Conservation (phyloP, 768 basidiomycete genomes). For the Candolleomyces efflorescens region DNA sequence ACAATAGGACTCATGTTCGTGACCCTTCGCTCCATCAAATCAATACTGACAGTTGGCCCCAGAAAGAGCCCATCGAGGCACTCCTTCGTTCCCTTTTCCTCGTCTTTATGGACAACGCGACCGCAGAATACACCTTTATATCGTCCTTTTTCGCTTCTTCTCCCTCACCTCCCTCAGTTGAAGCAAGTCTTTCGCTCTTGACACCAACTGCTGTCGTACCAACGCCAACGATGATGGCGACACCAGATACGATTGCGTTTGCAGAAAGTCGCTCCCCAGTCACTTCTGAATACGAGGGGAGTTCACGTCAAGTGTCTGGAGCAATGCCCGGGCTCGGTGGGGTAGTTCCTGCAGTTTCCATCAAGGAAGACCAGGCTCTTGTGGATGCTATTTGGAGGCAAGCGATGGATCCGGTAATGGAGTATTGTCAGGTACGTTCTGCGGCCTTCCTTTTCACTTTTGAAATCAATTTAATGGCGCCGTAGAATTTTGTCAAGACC, state of each 20-base stretch:
- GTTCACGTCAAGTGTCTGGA: constrained; percentile 24
- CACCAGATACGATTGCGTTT: constrained; percentile 39
- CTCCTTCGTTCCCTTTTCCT: constrained; percentile 81
- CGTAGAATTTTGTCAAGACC: constrained; percentile 63
- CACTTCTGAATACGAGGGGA: constrained; percentile 49
- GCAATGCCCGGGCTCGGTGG: constrained; percentile 31
- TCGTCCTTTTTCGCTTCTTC: constrained; percentile 71
- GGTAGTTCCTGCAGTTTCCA: constrained; percentile 30
- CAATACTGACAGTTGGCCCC: constrained; percentile 20
- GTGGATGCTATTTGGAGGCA: constrained; percentile 82
- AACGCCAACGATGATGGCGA: constrained; percentile 36
- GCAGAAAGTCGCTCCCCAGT: constrained; percentile 38
- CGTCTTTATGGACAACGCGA: constrained; percentile 93
- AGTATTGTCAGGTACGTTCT: constrained; percentile 67
- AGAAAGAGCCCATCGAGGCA: constrained; percentile 81
- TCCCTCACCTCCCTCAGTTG: constrained; percentile 27
- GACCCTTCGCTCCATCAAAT: neutral
- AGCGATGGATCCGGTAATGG: constrained; percentile 86
- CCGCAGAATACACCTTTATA: constrained; percentile 87
- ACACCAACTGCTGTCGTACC: constrained; percentile 29
- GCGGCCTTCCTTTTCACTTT: constrained; percentile 3
- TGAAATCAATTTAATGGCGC: constrained; percentile 4
- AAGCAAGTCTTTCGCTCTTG: constrained; percentile 28
- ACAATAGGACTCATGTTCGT: constrained; percentile 82
- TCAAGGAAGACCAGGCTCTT: constrained; percentile 57